Percentiles rank a stretch among this genome's conserved stretches.
Conservation (phyloP, 2,329 filamentous ascomycete species). For the Davidsoniella eucalypti region DNA sequence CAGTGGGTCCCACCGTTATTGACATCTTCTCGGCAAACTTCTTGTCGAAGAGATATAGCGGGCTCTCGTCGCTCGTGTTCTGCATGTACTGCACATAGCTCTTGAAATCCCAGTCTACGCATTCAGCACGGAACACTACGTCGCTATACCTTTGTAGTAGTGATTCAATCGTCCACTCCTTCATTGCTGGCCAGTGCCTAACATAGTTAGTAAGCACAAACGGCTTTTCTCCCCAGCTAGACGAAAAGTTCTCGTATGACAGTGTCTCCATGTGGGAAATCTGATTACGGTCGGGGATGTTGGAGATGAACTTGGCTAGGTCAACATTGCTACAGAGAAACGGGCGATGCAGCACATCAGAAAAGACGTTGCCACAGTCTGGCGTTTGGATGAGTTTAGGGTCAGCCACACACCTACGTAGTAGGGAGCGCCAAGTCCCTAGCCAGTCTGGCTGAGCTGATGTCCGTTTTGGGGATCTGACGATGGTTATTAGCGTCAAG, state of each 20-base stretch:
- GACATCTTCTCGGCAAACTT: slow-evolving; percentile 76
- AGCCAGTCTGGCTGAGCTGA: slow-evolving; percentile 18
- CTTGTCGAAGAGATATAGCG: slow-evolving; percentile 82
- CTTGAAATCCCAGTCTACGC: slow-evolving; percentile 78
- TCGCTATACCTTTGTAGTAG: slow-evolving; percentile 48
- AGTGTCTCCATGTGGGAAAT: slow-evolving; percentile 57
- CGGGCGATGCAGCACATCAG: slow-evolving; percentile 76
- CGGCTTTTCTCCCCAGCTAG: slow-evolving; percentile 60
- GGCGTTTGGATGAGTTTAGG: slow-evolving; percentile 35
- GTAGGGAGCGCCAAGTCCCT: slow-evolving; percentile 55
- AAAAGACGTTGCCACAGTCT: slow-evolving; percentile 66
- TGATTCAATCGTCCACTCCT: slow-evolving; percentile 54
- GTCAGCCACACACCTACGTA: slow-evolving; percentile 38
- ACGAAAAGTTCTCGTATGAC: slow-evolving; percentile 54
- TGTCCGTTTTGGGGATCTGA: slow-evolving; percentile 16
- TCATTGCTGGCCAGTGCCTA: slow-evolving; percentile 62
- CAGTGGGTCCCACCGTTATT: slow-evolving; percentile 40
- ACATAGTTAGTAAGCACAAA: slow-evolving; percentile 79
- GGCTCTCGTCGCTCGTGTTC: slow-evolving; percentile 67
- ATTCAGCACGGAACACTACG: slow-evolving; percentile 70
- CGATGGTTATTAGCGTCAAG: neutral
- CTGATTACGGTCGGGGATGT: slow-evolving; percentile 57
- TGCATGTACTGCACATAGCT: slow-evolving; percentile 72
- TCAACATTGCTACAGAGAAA: slow-evolving; percentile 74
- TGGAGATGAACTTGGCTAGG: slow-evolving; percentile 46